These are phyloP conservation scores for Kurtzmaniella natalensis DNA, from an alignment of 1,139 yeast genomes.

Conservation along the genomic window DNA sequence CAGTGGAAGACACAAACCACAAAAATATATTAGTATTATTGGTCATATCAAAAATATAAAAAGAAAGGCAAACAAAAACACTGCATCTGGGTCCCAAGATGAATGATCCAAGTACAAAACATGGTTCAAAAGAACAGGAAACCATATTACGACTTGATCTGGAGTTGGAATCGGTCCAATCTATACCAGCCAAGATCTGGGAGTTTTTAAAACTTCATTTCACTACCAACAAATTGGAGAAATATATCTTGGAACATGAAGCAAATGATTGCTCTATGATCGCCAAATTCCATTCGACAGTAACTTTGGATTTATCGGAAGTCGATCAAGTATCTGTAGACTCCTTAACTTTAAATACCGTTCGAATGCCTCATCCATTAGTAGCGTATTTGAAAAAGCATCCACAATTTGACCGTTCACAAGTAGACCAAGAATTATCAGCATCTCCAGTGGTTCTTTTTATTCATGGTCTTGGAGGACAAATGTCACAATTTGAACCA, in stretches of 20 bases:
- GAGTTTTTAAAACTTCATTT: constrained; percentile 25
- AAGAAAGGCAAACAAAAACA: no score
- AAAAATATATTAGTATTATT: no score
- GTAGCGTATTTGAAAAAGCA: constrained; percentile 41
- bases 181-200: constrained; percentile 19
- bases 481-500: constrained; percentile 66
- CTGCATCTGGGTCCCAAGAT: no score
- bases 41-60: no score
- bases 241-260: constrained; percentile 34
- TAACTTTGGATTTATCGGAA: constrained; percentile 27
- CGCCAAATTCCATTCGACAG: constrained; percentile 42
- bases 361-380: constrained; percentile 55
- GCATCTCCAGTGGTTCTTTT: constrained; percentile 57
- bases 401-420: constrained; percentile 15
- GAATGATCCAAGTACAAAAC: background rate
- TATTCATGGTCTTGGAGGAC: constrained; percentile 78
- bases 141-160: background rate
- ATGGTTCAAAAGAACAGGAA: background rate
- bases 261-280: constrained; percentile 55
- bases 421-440: constrained; percentile 33
- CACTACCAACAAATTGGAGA: constrained; percentile 33
- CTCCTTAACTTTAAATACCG: constrained; percentile 33
- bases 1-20: no score
- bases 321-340: constrained; percentile 25
- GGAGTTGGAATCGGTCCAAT: constrained; percentile 3